Percentiles rank a stretch among this genome's conserved stretches.
Conservation (phyloP, 352 stramenopile species). For the Phytophthora melonis region DNA sequence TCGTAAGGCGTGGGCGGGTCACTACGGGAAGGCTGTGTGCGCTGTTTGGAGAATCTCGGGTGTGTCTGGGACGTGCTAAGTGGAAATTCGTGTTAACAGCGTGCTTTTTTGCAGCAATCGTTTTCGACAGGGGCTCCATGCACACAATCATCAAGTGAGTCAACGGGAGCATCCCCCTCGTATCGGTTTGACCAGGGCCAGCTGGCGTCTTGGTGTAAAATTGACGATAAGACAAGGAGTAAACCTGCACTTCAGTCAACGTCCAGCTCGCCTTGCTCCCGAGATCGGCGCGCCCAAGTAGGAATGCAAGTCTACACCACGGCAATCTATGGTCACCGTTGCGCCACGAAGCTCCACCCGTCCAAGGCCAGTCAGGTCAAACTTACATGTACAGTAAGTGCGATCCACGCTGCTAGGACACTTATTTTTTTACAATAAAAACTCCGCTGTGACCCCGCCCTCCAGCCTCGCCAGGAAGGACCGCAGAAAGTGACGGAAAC, state of each 20-base stretch:
- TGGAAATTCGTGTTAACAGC: constrained; percentile 1
- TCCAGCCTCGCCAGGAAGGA: no score
- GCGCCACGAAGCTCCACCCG: no score
- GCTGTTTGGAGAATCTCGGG: no score
- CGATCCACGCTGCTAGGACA: no score
- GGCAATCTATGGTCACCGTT: neutral
- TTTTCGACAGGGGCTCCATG: neutral
- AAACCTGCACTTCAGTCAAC: neutral
- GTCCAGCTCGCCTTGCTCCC: neutral
- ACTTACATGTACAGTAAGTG: no score
- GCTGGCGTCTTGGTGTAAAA: neutral
- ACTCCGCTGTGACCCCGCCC: no score
- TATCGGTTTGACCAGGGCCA: neutral
- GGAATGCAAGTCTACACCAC: no score
- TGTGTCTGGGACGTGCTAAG: neutral
- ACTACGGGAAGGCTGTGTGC: no score
- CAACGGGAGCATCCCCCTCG: neutral
- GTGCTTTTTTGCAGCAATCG: constrained; percentile 1
- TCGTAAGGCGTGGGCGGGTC: neutral
- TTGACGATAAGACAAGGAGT: neutral
- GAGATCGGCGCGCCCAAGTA: neutral
- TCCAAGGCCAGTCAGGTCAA: no score
- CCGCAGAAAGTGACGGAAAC: no score
- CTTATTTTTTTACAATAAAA: no score
- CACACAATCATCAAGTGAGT: constrained; percentile 1